Evolutionary conservation across 2,329 filamentous ascomycete species (phyloP).

Genomic region (Trichophyton simii): DNA sequence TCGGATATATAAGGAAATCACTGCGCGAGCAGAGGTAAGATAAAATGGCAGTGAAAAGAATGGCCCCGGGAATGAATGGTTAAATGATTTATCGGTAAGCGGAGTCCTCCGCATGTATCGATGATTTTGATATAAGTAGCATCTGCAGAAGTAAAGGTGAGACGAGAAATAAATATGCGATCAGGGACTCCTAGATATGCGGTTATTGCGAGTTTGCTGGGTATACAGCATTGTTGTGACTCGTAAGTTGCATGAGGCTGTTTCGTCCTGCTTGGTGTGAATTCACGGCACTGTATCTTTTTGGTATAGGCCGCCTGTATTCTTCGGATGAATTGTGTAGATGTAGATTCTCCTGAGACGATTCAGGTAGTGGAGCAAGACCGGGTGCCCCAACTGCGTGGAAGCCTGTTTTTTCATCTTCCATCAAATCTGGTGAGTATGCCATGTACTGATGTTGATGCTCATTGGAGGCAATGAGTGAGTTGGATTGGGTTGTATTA

Average conservation of each 20-base stretch:
- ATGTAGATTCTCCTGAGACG: constrained; percentile 2
- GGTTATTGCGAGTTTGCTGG: neutral
- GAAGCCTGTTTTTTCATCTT: neutral
- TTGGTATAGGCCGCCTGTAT: neutral
- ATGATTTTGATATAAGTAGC: neutral
- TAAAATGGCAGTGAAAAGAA: neutral
- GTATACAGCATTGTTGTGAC: neutral
- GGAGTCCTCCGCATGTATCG: neutral
- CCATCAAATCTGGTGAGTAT: neutral
- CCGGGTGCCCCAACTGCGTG: neutral
- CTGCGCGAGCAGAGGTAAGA: neutral
- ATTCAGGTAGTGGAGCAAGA: neutral
- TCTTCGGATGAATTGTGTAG: neutral
- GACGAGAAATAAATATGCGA: neutral
- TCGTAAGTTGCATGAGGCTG: neutral
- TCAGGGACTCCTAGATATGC: neutral
- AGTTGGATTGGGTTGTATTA: neutral
- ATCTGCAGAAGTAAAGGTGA: neutral
- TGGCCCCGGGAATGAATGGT: neutral
- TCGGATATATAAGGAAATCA: neutral
- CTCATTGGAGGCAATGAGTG: neutral
- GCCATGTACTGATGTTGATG: constrained; percentile 1
- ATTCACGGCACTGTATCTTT: neutral
- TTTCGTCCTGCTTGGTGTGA: neutral
- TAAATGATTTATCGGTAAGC: neutral